Evolutionary conservation across 768 basidiomycete genomes (phyloP).

Genomic region (Collybia mongolica): DNA sequence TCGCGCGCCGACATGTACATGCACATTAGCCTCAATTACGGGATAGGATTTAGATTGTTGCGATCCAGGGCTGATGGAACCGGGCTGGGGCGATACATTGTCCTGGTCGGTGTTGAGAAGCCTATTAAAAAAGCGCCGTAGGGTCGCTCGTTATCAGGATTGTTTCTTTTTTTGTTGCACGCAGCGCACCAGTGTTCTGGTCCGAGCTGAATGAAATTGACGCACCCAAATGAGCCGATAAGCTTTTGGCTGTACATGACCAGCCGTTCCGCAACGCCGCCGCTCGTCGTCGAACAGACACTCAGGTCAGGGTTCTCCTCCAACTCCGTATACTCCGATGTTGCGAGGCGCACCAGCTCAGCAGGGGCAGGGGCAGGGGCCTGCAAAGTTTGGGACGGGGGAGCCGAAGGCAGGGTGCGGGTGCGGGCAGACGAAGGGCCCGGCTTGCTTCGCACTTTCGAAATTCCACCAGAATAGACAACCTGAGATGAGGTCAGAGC

Average conservation of each 20-base stretch:
- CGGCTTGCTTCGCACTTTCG: slow-evolving; percentile 20
- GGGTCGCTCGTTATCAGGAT: neutral
- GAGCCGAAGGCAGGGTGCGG: slow-evolving; percentile 7
- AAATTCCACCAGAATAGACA: slow-evolving; percentile 25
- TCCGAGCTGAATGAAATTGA: slow-evolving; percentile 20
- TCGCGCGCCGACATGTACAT: slow-evolving; percentile 4
- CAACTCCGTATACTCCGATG: slow-evolving; percentile 8
- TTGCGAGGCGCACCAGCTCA: slow-evolving; percentile 2
- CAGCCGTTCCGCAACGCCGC: slow-evolving; percentile 45
- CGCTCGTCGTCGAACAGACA: slow-evolving; percentile 24
- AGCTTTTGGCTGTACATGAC: slow-evolving; percentile 48
- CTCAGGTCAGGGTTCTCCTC: slow-evolving; percentile 22
- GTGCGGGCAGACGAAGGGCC: slow-evolving; percentile 2
- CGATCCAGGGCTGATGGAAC: slow-evolving; percentile 4
- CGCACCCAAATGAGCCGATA: slow-evolving; percentile 43
- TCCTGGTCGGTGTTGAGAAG: slow-evolving; percentile 4
- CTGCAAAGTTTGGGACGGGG: slow-evolving; percentile 2
- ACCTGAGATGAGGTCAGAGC: slow-evolving; percentile 8
- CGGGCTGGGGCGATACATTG: slow-evolving; percentile 8
- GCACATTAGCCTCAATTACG: slow-evolving; percentile 3
- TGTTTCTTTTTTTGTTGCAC: slow-evolving; percentile 2
- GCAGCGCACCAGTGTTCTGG: neutral
- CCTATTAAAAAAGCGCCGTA: slow-evolving; percentile 14
- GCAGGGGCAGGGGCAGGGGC: neutral
- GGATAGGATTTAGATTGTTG: neutral